A percentile compares a stretch with the other conserved stretches of the same genome.
Conservation (phyloP, 352 stramenopile genomes). For the Globisporangium radiosum region DNA sequence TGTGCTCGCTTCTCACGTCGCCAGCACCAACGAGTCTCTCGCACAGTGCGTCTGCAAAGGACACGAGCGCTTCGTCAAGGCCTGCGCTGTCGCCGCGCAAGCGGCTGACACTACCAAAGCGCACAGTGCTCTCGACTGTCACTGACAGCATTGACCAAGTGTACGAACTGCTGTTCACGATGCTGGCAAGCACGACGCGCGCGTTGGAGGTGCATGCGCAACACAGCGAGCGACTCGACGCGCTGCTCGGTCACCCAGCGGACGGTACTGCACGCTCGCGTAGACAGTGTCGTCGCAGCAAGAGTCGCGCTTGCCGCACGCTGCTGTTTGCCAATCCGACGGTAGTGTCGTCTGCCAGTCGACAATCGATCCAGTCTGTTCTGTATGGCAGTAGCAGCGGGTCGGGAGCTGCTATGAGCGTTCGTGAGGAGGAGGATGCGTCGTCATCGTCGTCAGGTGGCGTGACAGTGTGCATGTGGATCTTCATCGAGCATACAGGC, state of each 20-base stretch:
- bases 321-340: conserved; percentile 6
- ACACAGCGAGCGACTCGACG: background rate
- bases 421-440: no score
- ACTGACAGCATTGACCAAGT: conserved; percentile 37
- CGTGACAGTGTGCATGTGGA: conserved; percentile 4
- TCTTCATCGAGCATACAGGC: conserved; percentile 12
- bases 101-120: conserved; percentile 36
- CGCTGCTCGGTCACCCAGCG: background rate
- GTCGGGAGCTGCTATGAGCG: no score
- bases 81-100: conserved; percentile 37
- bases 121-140: conserved; percentile 27
- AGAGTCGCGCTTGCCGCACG: background rate
- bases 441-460: background rate
- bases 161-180: conserved; percentile 26
- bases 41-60: conserved; percentile 4
- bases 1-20: background rate
- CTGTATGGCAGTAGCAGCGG: background rate
- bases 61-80: conserved; percentile 14
- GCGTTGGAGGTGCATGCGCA: conserved; percentile 8
- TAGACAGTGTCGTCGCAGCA: background rate
- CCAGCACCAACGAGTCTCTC: background rate
- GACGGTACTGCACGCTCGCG: no score
- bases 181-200: conserved; percentile 18
- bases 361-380: background rate
- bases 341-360: conserved; percentile 1